A percentile compares a stretch with the other conserved stretches of the same genome.
Evolutionary conservation across 805 yeast species (phyloP).

Genomic region (Cyberlindnera lachancei): DNA sequence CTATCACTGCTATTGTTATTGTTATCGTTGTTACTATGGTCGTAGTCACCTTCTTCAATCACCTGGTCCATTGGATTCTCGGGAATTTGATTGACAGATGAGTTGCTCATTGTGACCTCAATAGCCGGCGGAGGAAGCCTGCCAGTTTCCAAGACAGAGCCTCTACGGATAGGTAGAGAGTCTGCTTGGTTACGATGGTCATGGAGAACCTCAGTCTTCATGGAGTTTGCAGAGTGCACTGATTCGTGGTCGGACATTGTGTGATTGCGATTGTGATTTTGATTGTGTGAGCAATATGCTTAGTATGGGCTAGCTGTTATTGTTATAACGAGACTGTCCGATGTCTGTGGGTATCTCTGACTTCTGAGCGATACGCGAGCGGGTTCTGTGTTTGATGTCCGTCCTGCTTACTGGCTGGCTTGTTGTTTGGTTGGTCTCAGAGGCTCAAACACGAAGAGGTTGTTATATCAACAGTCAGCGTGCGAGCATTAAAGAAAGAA

Average conservation of each 20-base stretch:
- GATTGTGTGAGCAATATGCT: no score
- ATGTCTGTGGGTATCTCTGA: no score
- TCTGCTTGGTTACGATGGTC: conserved; percentile 45
- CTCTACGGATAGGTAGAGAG: conserved; percentile 29
- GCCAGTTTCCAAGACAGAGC: conserved; percentile 11
- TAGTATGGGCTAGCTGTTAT: no score
- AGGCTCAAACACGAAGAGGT: not conserved
- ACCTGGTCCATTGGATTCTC: no score
- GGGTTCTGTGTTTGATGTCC: no score
- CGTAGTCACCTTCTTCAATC: no score
- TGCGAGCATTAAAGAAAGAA: conserved; percentile 2
- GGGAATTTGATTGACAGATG: no score
- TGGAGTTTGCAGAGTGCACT: conserved; percentile 20
- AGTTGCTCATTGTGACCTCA: no score
- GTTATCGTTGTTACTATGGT: no score
- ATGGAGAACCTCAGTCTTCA: conserved; percentile 34
- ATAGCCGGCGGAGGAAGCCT: conserved; percentile 20
- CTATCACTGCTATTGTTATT: not conserved
- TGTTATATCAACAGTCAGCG: not conserved
- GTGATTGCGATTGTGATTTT: no score
- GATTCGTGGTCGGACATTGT: conserved; percentile 24
- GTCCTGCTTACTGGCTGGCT: not conserved
- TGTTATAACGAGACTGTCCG: no score
- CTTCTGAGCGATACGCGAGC: no score
- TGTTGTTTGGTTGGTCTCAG: not conserved